Conservation (phyloP, 106 monocot genomes). For the Xerophyta viscosa region DNA sequence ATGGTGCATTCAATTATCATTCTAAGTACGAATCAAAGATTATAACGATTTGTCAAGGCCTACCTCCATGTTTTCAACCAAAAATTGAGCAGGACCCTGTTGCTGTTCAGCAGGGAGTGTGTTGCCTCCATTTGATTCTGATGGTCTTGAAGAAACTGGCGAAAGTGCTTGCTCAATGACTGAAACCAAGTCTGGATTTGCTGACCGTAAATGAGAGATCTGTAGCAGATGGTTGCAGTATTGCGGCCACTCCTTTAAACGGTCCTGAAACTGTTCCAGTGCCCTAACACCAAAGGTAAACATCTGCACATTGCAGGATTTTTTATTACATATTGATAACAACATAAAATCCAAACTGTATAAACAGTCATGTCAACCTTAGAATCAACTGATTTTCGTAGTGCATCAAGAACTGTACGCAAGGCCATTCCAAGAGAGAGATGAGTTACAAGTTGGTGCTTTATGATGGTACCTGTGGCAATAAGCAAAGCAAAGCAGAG, state of each 20-base stretch:
- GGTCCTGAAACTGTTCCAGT: constrained; percentile 67
- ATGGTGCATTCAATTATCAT: too few species aligned
- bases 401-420: constrained; percentile 88
- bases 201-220: constrained; percentile 60
- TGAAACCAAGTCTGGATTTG: constrained; percentile 58
- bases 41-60: too few species aligned
- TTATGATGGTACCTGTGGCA: constrained; percentile 77
- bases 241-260: constrained; percentile 68
- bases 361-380: constrained; percentile 27
- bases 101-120: constrained; percentile 36
- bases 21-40: too few species aligned
- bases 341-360: too few species aligned
- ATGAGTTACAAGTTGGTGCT: constrained; percentile 87
- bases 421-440: constrained; percentile 80
- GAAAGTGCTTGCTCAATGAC: constrained; percentile 55
- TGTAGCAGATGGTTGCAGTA: constrained; percentile 81
- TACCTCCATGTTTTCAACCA: constrained; percentile 51
- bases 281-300: constrained; percentile 73
- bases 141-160: constrained; percentile 54
- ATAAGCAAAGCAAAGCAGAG: not conserved
- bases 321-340: too few species aligned
- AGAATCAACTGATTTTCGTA: constrained; percentile 92
- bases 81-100: constrained; percentile 22
- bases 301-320: constrained; percentile 41
- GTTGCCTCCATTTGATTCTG: constrained; percentile 30